phyloP scores from a whole-genome alignment of 805 yeast species.

The Wickerhamomyces queroliae region DNA sequence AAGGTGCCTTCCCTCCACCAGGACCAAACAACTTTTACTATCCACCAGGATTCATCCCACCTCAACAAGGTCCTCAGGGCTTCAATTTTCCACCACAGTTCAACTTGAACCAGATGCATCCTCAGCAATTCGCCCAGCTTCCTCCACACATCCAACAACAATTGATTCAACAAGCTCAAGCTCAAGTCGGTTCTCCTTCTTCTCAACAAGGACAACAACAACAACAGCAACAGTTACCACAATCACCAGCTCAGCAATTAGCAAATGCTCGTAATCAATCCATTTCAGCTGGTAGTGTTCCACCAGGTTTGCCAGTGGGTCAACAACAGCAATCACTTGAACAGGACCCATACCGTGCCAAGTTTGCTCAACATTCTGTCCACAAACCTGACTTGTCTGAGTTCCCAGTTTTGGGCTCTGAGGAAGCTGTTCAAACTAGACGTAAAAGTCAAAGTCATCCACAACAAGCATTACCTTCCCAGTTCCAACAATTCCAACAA shows the following conservation, averaged over 20 bases:
- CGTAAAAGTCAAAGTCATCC: slow-evolving; percentile 11
- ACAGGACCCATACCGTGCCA: slow-evolving; percentile 1
- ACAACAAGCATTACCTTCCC: slow-evolving; percentile 13
- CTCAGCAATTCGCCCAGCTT: slow-evolving; percentile 20
- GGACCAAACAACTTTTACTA: slow-evolving; percentile 18
- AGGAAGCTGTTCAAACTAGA: slow-evolving; percentile 23
- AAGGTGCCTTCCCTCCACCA: slow-evolving; percentile 16
- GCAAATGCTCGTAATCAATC: slow-evolving; percentile 12
- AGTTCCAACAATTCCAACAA: slow-evolving; percentile 18
- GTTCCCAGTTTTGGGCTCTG: slow-evolving; percentile 50
- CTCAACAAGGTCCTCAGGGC: slow-evolving; percentile 14
- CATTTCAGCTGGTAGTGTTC: background rate
- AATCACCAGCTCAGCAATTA: slow-evolving; percentile 11
- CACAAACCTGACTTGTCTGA: slow-evolving; percentile 32
- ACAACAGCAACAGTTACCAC: slow-evolving; percentile 13
- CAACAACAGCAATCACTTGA: slow-evolving; percentile 2
- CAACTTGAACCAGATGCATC: slow-evolving; percentile 18
- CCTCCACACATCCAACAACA: slow-evolving; percentile 26
- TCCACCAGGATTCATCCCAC: slow-evolving; percentile 26
- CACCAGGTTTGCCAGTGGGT: slow-evolving; percentile 2
- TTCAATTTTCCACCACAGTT: slow-evolving; percentile 16
- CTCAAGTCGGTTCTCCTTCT: slow-evolving; percentile 11
- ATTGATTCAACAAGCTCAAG: slow-evolving; percentile 16
- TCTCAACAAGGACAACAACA: slow-evolving; percentile 9
- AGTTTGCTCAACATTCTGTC: too few relatives aligned